Percentiles rank a stretch among this genome's conserved stretches.
Evolutionary conservation across 2,329 filamentous ascomycete genomes (phyloP).

Genomic region (Periconia sp.): DNA sequence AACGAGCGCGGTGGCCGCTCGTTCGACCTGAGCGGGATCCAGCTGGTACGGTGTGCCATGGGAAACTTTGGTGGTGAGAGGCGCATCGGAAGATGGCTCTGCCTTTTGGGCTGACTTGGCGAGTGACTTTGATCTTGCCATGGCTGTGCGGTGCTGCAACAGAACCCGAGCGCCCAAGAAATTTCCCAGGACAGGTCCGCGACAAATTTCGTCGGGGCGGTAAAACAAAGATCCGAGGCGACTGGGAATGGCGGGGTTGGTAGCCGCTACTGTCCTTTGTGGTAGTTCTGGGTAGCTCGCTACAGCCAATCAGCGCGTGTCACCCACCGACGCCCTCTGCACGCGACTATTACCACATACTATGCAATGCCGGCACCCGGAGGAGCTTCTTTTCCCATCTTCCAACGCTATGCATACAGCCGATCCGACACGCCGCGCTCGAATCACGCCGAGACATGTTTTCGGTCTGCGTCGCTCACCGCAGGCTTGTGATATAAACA

Average conservation of each 20-base stretch:
- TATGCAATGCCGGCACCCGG: conserved; percentile 4
- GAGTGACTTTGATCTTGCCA: conserved; percentile 39
- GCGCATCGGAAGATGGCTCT: conserved; percentile 36
- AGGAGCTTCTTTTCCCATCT: conserved; percentile 10
- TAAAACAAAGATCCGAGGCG: conserved; percentile 21
- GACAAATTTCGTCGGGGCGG: conserved; percentile 19
- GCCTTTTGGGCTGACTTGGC: conserved; percentile 21
- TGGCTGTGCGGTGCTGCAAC: conserved; percentile 20
- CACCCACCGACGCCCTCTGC: conserved; percentile 27
- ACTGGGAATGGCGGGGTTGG: conserved; percentile 23
- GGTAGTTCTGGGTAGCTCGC: conserved; percentile 10
- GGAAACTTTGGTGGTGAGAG: conserved; percentile 43
- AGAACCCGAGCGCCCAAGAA: too few species aligned
- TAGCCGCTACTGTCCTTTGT: conserved; percentile 9
- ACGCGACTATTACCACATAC: not conserved
- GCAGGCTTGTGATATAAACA: not conserved
- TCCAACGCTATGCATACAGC: conserved; percentile 12
- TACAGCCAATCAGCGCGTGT: conserved; percentile 36
- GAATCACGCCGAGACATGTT: conserved; percentile 6
- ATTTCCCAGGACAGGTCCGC: not conserved
- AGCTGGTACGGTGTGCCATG: conserved; percentile 51
- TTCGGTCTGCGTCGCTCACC: not conserved
- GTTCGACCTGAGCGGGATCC: conserved; percentile 59
- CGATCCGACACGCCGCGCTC: conserved; percentile 10
- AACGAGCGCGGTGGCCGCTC: conserved; percentile 65